Conservation (phyloP, 805 yeast species). For the Cyberlindnera sargentensis region DNA sequence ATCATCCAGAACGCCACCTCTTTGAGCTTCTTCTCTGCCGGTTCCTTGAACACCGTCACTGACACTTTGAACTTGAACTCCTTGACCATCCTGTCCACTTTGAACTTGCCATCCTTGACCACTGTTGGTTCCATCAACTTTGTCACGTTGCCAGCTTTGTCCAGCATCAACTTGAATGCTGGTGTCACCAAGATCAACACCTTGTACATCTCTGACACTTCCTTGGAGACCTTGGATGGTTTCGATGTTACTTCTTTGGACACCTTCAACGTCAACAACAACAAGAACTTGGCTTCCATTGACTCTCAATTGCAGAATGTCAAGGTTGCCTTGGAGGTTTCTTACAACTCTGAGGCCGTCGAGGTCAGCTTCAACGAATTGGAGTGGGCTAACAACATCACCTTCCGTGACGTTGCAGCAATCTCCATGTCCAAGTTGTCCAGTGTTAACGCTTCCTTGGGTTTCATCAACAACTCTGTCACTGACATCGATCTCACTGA, state of each 20-base stretch:
- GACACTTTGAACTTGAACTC: slow-evolving; percentile 57
- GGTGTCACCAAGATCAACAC: slow-evolving; percentile 71
- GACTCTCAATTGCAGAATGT: slow-evolving; percentile 70
- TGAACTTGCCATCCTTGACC: slow-evolving; percentile 72
- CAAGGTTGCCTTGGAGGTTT: slow-evolving; percentile 66
- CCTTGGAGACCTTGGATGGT: slow-evolving; percentile 62
- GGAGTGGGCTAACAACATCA: slow-evolving; percentile 80
- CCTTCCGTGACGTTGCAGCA: slow-evolving; percentile 73
- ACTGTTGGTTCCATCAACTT: slow-evolving; percentile 77
- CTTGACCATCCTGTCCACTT: slow-evolving; percentile 58
- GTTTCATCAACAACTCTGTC: slow-evolving; percentile 69
- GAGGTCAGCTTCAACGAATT: slow-evolving; percentile 63
- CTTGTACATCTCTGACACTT: slow-evolving; percentile 68
- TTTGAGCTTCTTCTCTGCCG: slow-evolving; percentile 67
- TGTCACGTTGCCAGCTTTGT: slow-evolving; percentile 82
- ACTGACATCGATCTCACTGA: slow-evolving; percentile 45
- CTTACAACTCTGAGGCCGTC: slow-evolving; percentile 78
- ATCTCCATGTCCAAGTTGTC: slow-evolving; percentile 64
- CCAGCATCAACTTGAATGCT: slow-evolving; percentile 54
- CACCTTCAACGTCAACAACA: slow-evolving; percentile 82
- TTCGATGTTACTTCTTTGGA: slow-evolving; percentile 42
- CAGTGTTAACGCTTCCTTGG: slow-evolving; percentile 72
- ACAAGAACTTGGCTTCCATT: slow-evolving; percentile 64
- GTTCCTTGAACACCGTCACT: slow-evolving; percentile 65
- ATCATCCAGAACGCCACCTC: slow-evolving; percentile 55